Percentiles rank a stretch among this genome's conserved stretches.
Conservation (phyloP, 2,329 filamentous ascomycete species). For the Botrytis cinerea region DNA sequence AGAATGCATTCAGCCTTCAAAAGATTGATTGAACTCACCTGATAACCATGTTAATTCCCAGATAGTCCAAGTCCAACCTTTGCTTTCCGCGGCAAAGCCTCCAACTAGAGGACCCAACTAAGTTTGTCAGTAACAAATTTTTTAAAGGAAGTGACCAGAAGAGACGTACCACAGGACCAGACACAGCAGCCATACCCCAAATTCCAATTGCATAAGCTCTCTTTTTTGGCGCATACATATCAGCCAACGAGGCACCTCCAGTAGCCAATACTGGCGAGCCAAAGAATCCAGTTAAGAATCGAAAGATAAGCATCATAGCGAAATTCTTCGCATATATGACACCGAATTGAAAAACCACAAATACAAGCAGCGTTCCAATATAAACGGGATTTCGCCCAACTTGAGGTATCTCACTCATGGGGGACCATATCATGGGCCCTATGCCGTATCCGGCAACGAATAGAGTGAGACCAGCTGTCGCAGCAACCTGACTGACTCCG, state of each 20-base stretch:
- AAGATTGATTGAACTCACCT: slow-evolving; percentile 32
- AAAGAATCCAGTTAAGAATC: slow-evolving; percentile 66
- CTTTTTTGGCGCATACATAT: slow-evolving; percentile 53
- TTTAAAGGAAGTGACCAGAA: background rate
- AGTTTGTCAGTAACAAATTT: background rate
- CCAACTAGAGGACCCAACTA: slow-evolving; percentile 59
- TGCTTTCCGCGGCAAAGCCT: slow-evolving; percentile 57
- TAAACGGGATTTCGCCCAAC: slow-evolving; percentile 70
- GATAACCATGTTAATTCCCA: slow-evolving; percentile 63
- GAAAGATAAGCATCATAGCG: slow-evolving; percentile 55
- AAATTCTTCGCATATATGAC: slow-evolving; percentile 53
- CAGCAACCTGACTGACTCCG: slow-evolving; percentile 52
- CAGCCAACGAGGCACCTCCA: slow-evolving; percentile 51
- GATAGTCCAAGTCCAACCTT: slow-evolving; percentile 60
- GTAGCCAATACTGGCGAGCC: slow-evolving; percentile 63
- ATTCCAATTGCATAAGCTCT: slow-evolving; percentile 59
- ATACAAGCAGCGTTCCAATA: slow-evolving; percentile 65
- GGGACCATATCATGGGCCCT: slow-evolving; percentile 65
- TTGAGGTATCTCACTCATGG: slow-evolving; percentile 64
- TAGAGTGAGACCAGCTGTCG: slow-evolving; percentile 59
- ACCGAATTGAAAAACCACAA: slow-evolving; percentile 56
- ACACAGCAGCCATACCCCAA: slow-evolving; percentile 54
- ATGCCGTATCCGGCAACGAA: slow-evolving; percentile 64
- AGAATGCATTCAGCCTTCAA: background rate
- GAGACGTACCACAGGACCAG: slow-evolving; percentile 47